These are phyloP conservation scores for Schizochytrium sp. DNA, from an alignment of 108 stramenopile species.

Conservation along the genomic window DNA sequence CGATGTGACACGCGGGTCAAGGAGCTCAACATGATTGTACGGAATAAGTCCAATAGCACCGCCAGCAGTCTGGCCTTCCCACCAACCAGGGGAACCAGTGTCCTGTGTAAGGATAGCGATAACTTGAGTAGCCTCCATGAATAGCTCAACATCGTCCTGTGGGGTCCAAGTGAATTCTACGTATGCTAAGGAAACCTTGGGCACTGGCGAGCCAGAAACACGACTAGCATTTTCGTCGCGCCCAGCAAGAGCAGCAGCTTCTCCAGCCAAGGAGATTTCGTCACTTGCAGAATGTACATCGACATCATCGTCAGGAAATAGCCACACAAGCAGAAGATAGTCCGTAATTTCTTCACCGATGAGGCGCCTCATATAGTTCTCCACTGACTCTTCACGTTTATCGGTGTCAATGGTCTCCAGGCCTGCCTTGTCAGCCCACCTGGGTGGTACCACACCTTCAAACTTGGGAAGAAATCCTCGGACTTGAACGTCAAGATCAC, in stretches of 20 bases:
- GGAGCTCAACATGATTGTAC: constrained; percentile 61
- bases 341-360: not conserved
- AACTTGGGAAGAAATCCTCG: not conserved
- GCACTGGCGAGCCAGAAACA: not conserved
- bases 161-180: constrained; percentile 58
- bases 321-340: constrained; percentile 36
- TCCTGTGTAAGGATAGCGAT: constrained; percentile 33
- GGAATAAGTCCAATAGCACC: constrained; percentile 45
- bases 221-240: not conserved
- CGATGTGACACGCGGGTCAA: constrained; percentile 12
- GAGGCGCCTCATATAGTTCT: not conserved
- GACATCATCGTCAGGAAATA: constrained; percentile 52
- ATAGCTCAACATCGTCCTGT: constrained; percentile 61
- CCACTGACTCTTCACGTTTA: constrained; percentile 37
- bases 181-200: constrained; percentile 16
- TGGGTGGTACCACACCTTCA: constrained; percentile 17
- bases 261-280: not conserved
- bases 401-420: constrained; percentile 34
- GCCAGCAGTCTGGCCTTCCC: constrained; percentile 30
- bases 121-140: constrained; percentile 14
- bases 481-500: constrained; percentile 41
- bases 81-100: constrained; percentile 55
- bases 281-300: constrained; percentile 3
- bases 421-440: constrained; percentile 29
- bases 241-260: not conserved